Base-by-base conservation (phyloP, 805 yeast species). In the Candida odintsovae region DNA sequence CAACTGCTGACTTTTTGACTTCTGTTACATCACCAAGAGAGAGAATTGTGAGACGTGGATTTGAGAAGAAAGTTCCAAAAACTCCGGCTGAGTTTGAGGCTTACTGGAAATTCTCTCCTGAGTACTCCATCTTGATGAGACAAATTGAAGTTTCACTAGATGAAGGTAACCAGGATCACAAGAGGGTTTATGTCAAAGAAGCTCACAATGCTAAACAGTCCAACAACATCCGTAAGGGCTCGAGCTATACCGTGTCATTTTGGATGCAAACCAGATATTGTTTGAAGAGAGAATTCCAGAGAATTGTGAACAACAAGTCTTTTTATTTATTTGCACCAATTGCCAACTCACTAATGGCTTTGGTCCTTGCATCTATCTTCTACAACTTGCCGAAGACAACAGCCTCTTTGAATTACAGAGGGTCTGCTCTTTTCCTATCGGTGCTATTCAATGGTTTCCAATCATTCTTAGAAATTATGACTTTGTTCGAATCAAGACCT, bases 381-480 rank as follows among this genome's bases (percentile, higher is more conserved):
- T 78, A 75, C 61, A 75, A 78, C 51, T 55, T 76, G 50, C 56
- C 57, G 53, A 47, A 49, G 37, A 59, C 59, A 25, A 73, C 83
- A 0, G 64, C 57, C 0, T 68, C 76, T 2, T 71, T 79, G 47
- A 78, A 72, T 55, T 70, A 64, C 55, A 67, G 86, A 56, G 72
- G 78, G 53, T 78, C 86, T 39, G 73, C 80, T 41, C 66, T 83
- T 68, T 83, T 83, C 63, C 80, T 81, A 59, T 80, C 83, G n/a
- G 69, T 75, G 37, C 65, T 79, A 53, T 79, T 77, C 60, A 79
- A 79, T 57, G 77, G 83, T 4, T 76, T 79, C 53, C 66, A 78
- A n/a, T 76, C 80, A n/a, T 53, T 79, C 40, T 65, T 78, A 52
- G 85, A 80, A 62, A 70, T 80, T 45, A 67, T 76, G 61, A 53